These are phyloP conservation scores for Gloeostereum incarnatum DNA, from an alignment of 768 basidiomycete species.

Conservation along the genomic window DNA sequence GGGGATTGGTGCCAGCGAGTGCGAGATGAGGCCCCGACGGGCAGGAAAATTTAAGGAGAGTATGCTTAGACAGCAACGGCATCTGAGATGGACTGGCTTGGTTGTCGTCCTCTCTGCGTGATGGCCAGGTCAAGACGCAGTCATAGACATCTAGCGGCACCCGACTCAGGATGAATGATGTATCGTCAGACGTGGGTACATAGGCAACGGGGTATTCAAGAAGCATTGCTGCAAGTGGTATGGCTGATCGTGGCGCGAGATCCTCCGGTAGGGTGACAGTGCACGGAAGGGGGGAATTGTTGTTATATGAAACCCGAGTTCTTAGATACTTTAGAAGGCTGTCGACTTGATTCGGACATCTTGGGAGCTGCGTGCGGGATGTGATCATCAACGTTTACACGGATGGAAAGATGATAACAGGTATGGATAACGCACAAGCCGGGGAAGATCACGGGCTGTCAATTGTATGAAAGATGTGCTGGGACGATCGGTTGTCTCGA, in stretches of 20 bases:
- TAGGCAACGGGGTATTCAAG: constrained; percentile 57
- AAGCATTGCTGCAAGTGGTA: constrained; percentile 50
- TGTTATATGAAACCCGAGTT: background rate
- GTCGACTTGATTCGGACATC: background rate
- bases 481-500: background rate
- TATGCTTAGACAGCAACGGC: too few relatives aligned
- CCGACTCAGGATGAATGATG: constrained; percentile 30
- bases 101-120: background rate
- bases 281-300: background rate
- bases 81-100: too few relatives aligned
- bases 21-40: constrained; percentile 27
- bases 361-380: background rate
- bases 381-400: background rate
- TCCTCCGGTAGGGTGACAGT: constrained; percentile 5
- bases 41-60: constrained; percentile 50
- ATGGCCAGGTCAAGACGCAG: constrained; percentile 18
- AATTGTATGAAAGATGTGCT: background rate
- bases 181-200: constrained; percentile 16
- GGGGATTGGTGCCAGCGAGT: too few relatives aligned
- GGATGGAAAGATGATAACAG: background rate
- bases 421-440: constrained; percentile 2
- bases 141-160: constrained; percentile 44
- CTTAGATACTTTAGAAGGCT: background rate
- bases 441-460: background rate
- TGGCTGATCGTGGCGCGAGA: constrained; percentile 10